Base-by-base conservation (phyloP, 78 protist genomes). In the Anaeramoeba ignava region DNA sequence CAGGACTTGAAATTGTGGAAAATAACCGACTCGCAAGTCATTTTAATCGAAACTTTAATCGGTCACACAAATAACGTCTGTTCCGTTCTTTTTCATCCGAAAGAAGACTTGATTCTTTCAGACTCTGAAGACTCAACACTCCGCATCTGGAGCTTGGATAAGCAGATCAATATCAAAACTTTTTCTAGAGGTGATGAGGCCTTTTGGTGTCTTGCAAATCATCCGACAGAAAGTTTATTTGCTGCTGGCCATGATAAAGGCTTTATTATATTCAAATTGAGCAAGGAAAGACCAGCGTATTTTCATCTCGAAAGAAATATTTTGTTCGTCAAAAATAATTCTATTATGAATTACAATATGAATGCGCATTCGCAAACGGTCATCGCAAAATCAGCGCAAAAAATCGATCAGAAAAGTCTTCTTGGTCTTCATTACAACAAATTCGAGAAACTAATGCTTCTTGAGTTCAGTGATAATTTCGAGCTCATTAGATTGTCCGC, bases 1-100 rank as follows among this genome's bases (percentile, higher is more conserved):
- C 87, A 95, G 31, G 90, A 87, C 33, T 91, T 97, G 79, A 94
- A 94, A 89, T 81, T 96, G n/a, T 96, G 98, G 99, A 81, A 95
- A 8, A 88, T 88, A 54, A 27, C 73, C 17, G 73, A 54, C 8
- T 27, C 73, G 73, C 8, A 54, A 17, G 73, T 17, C 17, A 27
- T 8, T 8, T 17, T 54, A 27, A 54, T 54, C 17, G 73, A 54
- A 54, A 54, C 73, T 27, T 17, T 54, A 8, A 27, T 27, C 73
- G 73, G 73, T 27, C 73, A 54, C 73, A 27, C 73, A 27, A 54
- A 54, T 8, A 17, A 8, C 8, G 17, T 54, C 17, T 27, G 8
- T 27, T 27, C 36, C 73, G 17, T 17, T 8, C 8, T 54, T 17
- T 54, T 54, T 54, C 36, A 54, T 54, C 73, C 73, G 17, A 54